A percentile compares a stretch with the other conserved stretches of the same genome.
Conservation (phyloP, 305 asterid species). For the Fraxinus albicans region DNA sequence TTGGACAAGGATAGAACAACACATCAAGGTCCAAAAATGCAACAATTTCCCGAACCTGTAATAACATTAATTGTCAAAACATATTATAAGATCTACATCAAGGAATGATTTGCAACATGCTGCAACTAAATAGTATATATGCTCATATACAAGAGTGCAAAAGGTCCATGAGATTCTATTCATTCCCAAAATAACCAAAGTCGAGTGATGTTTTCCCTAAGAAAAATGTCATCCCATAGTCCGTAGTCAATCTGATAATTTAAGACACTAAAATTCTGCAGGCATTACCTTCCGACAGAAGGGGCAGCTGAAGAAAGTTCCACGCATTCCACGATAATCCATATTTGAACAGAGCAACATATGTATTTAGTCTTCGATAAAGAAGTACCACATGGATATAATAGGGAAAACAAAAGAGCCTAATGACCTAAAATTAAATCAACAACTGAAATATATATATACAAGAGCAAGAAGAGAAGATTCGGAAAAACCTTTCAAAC, state of each 20-base stretch:
- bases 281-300: slow-evolving; percentile 86
- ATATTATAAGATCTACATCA: background rate
- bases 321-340: slow-evolving; percentile 40
- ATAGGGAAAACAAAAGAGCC: background rate
- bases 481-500: slow-evolving; percentile 58
- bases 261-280: background rate
- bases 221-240: background rate
- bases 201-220: background rate
- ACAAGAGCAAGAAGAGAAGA: slow-evolving; percentile 15
- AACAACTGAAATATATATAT: background rate
- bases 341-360: slow-evolving; percentile 34
- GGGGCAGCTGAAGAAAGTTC: slow-evolving; percentile 77
- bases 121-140: slow-evolving; percentile 7
- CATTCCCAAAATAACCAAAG: background rate
- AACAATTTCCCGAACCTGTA: slow-evolving; percentile 90
- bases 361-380: slow-evolving; percentile 31
- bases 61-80: slow-evolving; percentile 12
- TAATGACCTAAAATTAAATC: background rate
- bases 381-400: slow-evolving; percentile 25
- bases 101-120: background rate
- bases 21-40: slow-evolving; percentile 84
- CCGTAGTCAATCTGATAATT: background rate
- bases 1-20: slow-evolving; percentile 87
- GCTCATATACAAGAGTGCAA: background rate
- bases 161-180: background rate